Base-by-base conservation (phyloP, 2,329 filamentous ascomycete genomes). In the Fusarium tanahbumbuense region DNA sequence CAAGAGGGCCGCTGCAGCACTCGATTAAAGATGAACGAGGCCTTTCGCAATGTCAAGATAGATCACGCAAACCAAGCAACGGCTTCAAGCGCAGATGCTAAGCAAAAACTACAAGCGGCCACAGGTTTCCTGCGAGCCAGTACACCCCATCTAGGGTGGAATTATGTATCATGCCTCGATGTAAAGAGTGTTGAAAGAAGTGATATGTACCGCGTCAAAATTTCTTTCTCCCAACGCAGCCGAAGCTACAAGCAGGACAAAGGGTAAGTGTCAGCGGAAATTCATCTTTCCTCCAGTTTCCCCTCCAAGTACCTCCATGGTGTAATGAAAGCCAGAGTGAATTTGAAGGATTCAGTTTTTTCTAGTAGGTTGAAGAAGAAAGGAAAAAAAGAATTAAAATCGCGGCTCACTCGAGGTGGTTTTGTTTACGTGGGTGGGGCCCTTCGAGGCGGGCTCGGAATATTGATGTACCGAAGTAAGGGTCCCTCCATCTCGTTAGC, bases 251-350 rank as follows among this genome's bases (percentile, higher is more conserved):
- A 71, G 75, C 79, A 80, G 81, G 78, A 76, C 81, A 84, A 80
- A 84, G 79, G 83, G 84, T 85, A 85, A 86, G 83, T 66, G 48
- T 80, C 80, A 78, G 78, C 81, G 82, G 79, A 70, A 62, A 48
- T 79, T 73, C 60, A 74, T 90, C 89, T 92, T 76, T 89, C 89
- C 88, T 88, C 85, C 88, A 86, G 82, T 91, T 91, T 91, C 89
- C 89, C 89, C 88, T 91, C 89, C 86, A 83, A 79, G 71, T 67
- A 77, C 83, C 83, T 85, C 83, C 86, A 83, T 82, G 78, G 81
- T 80, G 79, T 77, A 83, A 81, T 81, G 83, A 84, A 86, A 82
- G 81, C 83, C 85, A 87, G 88, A 91, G 89, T 91, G 89, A 91
- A 92, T 91, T 87, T 86, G 87, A 83, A 85, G 84, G 84, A 85